A percentile compares a stretch with the other conserved stretches of the same genome.
Evolutionary conservation across 768 basidiomycete species (phyloP).

Genomic region (Rubroboletus pulcherrimus): DNA sequence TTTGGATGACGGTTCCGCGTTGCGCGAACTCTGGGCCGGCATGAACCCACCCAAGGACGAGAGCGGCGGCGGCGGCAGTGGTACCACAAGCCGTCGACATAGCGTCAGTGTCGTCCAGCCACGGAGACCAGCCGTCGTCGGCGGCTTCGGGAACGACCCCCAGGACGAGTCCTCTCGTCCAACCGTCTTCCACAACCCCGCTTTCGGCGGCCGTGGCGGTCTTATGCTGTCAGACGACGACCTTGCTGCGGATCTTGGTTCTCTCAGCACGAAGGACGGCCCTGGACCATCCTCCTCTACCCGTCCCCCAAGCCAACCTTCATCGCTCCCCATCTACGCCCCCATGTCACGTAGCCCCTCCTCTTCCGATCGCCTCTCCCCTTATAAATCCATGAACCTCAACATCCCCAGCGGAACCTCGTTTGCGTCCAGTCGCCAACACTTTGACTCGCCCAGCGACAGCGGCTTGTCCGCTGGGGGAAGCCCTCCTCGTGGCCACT

Average conservation of each 20-base stretch:
- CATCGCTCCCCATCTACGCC: conserved; percentile 74
- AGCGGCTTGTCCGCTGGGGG: conserved; percentile 49
- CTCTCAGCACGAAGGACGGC: conserved; percentile 47
- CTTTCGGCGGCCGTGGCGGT: conserved; percentile 50
- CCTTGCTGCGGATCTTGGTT: conserved; percentile 64
- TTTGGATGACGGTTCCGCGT: conserved; percentile 66
- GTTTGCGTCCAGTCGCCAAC: conserved; percentile 41
- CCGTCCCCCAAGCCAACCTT: conserved; percentile 62
- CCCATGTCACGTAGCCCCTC: conserved; percentile 63
- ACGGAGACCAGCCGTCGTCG: conserved; percentile 55
- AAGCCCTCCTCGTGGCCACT: conserved; percentile 46
- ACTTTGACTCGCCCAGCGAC: conserved; percentile 58
- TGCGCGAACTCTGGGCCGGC: conserved; percentile 75
- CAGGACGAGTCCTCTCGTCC: conserved; percentile 38
- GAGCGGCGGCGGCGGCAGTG: conserved; percentile 63
- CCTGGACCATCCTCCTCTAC: conserved; percentile 39
- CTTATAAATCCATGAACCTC: conserved; percentile 61
- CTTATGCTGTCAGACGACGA: conserved; percentile 77
- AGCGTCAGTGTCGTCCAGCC: conserved; percentile 84
- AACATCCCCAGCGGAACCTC: conserved; percentile 49
- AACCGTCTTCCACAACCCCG: conserved; percentile 32
- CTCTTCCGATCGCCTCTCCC: conserved; percentile 47
- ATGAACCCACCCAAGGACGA: conserved; percentile 61
- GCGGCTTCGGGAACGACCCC: conserved; percentile 52
- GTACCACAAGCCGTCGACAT: conserved; percentile 78